phyloP scores from a whole-genome alignment of 345 rosid genomes.

The Linum usitatissimum region DNA sequence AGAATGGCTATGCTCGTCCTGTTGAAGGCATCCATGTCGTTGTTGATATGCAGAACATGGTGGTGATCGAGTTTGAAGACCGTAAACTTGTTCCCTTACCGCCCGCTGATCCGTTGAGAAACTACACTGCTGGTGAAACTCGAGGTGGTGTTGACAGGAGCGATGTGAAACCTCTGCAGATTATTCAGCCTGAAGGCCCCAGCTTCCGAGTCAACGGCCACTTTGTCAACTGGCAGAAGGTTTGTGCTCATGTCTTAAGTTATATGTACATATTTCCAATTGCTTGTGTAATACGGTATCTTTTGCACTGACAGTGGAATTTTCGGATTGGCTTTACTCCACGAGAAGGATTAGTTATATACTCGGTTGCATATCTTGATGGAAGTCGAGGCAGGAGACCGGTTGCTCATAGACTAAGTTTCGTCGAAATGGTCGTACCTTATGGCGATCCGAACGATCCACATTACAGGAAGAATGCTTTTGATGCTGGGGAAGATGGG shows the following conservation, averaged over 20 bases:
- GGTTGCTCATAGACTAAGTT: conserved; percentile 77
- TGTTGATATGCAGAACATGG: conserved; percentile 92
- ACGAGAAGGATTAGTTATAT: conserved; percentile 75
- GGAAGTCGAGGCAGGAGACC: conserved; percentile 88
- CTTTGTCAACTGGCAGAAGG: conserved; percentile 93
- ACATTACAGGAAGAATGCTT: conserved; percentile 84
- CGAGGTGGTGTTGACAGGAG: conserved; percentile 90
- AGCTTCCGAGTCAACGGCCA: conserved; percentile 76
- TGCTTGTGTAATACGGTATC: conserved; percentile 9
- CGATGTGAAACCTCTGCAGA: conserved; percentile 80
- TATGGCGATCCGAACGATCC: conserved; percentile 97
- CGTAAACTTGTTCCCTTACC: conserved; percentile 82
- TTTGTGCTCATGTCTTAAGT: conserved; percentile 1
- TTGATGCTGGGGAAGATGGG: conserved; percentile 96
- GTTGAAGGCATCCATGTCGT: conserved; percentile 80
- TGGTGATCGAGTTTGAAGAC: conserved; percentile 75
- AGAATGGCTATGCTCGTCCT: conserved; percentile 93
- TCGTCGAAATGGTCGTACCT: conserved; percentile 95
- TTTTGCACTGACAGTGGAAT: conserved; percentile 59
- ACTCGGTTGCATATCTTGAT: conserved; percentile 84
- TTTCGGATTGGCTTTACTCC: conserved; percentile 93
- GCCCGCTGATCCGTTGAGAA: conserved; percentile 85
- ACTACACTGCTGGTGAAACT: conserved; percentile 78
- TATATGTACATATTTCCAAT: too few relatives aligned
- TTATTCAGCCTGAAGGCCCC: conserved; percentile 88